phyloP scores from a whole-genome alignment of 2,329 filamentous ascomycete species.

The Fusarium pseudocircinatum region DNA sequence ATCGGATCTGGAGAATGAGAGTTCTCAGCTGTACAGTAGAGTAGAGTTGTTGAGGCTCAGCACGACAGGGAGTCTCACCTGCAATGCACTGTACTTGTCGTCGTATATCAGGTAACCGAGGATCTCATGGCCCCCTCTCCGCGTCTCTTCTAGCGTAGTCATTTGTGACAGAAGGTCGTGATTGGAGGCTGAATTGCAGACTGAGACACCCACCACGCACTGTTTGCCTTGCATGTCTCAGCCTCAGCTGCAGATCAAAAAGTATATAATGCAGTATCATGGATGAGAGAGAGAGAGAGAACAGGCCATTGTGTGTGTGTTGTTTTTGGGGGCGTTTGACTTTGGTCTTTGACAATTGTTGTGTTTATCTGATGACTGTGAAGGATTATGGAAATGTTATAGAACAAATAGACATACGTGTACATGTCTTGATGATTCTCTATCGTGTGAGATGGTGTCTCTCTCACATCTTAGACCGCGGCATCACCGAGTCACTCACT shows the following conservation, averaged over 20 bases:
- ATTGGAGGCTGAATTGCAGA: conserved; percentile 11
- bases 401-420: not conserved
- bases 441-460: not conserved
- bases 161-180: conserved; percentile 10
- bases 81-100: not conserved
- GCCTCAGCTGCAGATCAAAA: conserved; percentile 9
- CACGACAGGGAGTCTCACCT: not conserved
- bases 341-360: not conserved
- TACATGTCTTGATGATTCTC: not conserved
- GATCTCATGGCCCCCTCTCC: conserved; percentile 1
- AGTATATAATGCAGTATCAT: not conserved
- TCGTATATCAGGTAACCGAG: not conserved
- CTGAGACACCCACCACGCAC: conserved; percentile 23
- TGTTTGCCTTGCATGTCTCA: conserved; percentile 27
- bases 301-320: not conserved
- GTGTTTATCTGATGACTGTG: not conserved
- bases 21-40: not conserved
- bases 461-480: not conserved
- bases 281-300: not conserved
- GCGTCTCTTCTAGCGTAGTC: not conserved
- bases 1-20: not conserved
- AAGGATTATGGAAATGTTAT: not conserved
- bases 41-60: conserved; percentile 19
- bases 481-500: conserved; percentile 3
- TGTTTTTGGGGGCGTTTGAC: not conserved